Base-by-base conservation (phyloP, 257 asterid species). In the Linaria vulgaris region DNA sequence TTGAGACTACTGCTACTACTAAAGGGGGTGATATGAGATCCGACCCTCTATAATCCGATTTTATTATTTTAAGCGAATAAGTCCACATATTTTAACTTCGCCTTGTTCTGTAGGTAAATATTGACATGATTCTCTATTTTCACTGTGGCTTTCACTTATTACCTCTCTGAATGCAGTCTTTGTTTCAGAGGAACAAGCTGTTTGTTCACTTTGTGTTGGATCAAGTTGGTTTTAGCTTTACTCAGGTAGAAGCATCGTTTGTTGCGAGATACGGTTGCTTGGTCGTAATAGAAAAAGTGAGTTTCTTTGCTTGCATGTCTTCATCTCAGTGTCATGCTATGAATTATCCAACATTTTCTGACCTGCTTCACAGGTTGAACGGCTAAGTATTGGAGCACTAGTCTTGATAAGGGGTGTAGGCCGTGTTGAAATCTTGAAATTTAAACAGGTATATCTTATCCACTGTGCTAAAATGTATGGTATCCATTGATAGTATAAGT, bases 191-290 rank as follows among this genome's bases (percentile, higher is more conserved):
- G 86, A 85, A 78, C 53, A 83, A 63, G 71, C 64, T 78, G 56
- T 89, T 87, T 48, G 95, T 89, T 66, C 97, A 89, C 68, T 79
- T 89, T 54, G 91, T 87, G 72, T 73, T 89, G 63, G 94, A 89
- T 75, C 97, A 91, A 63, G 59, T 81, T 57, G 84, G 79, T 27
- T 67, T 83, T 65, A 71, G 74, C 22, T 83, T 75, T 64, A 74
- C 82, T 31, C 79, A 84, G 22, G 56, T 68, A 47, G 95, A 86
- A 79, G 81, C 85, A 71, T 84, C 95, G 30, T 81, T 82, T 74
- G 91, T 85, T 52, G 91, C 94, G 30, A 83, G 80, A 76, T 81
- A 84, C 59, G 87, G 88, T 55, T 84, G 95, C 76, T 73, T 89
- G 82, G 97, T 83, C 69, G 31, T 57, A 37, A 78, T 86, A 23